Conservation (phyloP, 2,329 filamentous ascomycete genomes). For the Nakataea oryzae region DNA sequence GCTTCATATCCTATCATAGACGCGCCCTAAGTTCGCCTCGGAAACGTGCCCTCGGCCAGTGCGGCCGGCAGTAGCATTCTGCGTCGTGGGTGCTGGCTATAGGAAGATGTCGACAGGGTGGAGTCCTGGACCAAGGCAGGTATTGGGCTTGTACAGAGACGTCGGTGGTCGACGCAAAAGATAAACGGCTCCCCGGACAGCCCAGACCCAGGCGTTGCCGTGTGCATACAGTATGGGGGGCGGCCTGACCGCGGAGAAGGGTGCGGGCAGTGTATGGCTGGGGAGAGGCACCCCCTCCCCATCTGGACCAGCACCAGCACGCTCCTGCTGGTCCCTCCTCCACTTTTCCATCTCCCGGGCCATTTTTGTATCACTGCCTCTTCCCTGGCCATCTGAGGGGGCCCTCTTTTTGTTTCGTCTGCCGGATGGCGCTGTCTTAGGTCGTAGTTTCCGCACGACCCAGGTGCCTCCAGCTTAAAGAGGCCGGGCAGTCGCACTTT, state of each 20-base stretch:
- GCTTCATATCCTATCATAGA: neutral
- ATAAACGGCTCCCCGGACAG: neutral
- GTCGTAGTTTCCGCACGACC: neutral
- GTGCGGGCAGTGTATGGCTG: neutral
- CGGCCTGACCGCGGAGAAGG: neutral
- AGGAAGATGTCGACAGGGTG: neutral
- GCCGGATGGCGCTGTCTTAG: conserved; percentile 1
- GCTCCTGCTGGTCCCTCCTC: neutral
- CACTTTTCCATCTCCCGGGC: neutral
- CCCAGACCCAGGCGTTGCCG: neutral
- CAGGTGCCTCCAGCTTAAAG: neutral
- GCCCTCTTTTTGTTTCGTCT: neutral
- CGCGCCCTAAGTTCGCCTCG: neutral
- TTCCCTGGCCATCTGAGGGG: neutral
- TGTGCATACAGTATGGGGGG: neutral
- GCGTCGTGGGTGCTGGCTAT: neutral
- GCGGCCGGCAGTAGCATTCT: neutral
- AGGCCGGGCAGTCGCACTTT: conserved; percentile 1
- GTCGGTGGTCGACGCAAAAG: neutral
- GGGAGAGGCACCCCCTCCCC: neutral
- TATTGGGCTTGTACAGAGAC: neutral
- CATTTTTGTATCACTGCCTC: neutral
- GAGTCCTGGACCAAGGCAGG: neutral
- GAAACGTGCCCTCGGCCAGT: neutral
- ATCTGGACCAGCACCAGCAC: neutral